Conservation (phyloP, 164 flowering plant genomes). For the Protea cynaroides region DNA sequence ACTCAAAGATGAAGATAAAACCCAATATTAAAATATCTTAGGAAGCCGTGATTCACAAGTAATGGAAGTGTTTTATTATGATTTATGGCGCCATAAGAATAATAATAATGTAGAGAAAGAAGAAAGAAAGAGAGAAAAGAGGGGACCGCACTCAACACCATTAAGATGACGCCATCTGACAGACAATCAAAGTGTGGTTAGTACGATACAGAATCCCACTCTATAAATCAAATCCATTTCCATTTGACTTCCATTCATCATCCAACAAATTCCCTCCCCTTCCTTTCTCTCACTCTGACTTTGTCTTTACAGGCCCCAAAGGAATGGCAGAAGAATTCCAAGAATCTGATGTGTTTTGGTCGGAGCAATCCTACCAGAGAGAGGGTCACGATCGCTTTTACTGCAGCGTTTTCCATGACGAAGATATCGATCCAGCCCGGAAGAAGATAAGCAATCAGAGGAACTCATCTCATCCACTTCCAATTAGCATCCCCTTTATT, state of each 20-base stretch:
- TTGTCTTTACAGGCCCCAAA: no score
- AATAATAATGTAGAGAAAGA: no score
- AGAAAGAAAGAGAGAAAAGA: background rate
- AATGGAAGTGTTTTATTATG: no score
- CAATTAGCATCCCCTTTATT: slow-evolving; percentile 36
- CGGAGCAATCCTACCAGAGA: background rate
- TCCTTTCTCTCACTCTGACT: background rate
- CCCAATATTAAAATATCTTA: no score
- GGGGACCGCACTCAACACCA: slow-evolving; percentile 11
- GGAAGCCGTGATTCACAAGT: no score
- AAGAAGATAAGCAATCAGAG: no score
- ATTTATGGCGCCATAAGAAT: background rate
- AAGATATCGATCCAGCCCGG: no score
- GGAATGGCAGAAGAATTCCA: slow-evolving; percentile 28
- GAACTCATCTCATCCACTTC: no score
- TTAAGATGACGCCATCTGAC: slow-evolving; percentile 10
- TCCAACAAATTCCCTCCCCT: background rate
- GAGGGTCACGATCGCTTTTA: background rate
- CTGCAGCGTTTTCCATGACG: background rate
- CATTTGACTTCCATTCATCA: background rate
- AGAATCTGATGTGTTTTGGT: slow-evolving; percentile 28
- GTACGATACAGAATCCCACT: background rate
- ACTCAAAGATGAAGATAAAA: no score
- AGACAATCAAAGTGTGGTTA: background rate
- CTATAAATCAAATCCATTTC: background rate